Evolutionary conservation across 805 yeast genomes (phyloP).

Genomic region (Ogataea chonburiensis): DNA sequence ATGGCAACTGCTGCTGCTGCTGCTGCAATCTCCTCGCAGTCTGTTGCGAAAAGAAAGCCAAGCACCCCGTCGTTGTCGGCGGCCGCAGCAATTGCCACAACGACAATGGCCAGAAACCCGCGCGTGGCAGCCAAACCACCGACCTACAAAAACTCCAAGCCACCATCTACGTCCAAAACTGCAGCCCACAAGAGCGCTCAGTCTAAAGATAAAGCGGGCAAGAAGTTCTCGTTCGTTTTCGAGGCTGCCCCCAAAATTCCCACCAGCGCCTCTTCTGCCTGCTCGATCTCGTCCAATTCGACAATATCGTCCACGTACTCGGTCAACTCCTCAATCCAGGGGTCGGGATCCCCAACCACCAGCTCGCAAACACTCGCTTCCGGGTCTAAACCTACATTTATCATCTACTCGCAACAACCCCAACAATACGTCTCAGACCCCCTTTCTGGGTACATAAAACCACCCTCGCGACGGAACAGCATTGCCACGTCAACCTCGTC

Average conservation of each 20-base stretch:
- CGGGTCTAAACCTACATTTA: slow-evolving; percentile 13
- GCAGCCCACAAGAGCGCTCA: neutral
- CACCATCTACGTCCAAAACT: slow-evolving; percentile 6
- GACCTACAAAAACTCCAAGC: neutral
- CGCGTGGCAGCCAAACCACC: slow-evolving; percentile 1
- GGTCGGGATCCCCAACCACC: slow-evolving; percentile 14
- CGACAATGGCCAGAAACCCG: slow-evolving; percentile 18
- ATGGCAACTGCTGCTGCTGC: slow-evolving; percentile 34
- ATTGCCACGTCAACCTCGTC: slow-evolving; percentile 8
- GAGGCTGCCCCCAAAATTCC: slow-evolving; percentile 20
- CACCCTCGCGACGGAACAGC: slow-evolving; percentile 8
- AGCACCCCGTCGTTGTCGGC: slow-evolving; percentile 19
- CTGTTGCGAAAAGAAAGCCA: slow-evolving; percentile 17
- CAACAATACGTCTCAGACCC: slow-evolving; percentile 1
- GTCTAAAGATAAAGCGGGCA: slow-evolving; percentile 3
- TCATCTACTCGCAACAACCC: slow-evolving; percentile 16
- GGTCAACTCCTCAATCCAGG: slow-evolving; percentile 13
- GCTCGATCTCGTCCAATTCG: slow-evolving; percentile 23
- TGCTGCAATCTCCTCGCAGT: slow-evolving; percentile 25
- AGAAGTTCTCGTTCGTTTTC: slow-evolving; percentile 24
- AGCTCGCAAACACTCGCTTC: slow-evolving; percentile 10
- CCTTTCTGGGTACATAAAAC: neutral
- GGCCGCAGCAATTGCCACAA: slow-evolving; percentile 25
- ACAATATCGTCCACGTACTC: slow-evolving; percentile 19
- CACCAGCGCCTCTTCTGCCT: slow-evolving; percentile 14